Conservation (phyloP, 345 rosid species). For the Barbarea vulgaris region DNA sequence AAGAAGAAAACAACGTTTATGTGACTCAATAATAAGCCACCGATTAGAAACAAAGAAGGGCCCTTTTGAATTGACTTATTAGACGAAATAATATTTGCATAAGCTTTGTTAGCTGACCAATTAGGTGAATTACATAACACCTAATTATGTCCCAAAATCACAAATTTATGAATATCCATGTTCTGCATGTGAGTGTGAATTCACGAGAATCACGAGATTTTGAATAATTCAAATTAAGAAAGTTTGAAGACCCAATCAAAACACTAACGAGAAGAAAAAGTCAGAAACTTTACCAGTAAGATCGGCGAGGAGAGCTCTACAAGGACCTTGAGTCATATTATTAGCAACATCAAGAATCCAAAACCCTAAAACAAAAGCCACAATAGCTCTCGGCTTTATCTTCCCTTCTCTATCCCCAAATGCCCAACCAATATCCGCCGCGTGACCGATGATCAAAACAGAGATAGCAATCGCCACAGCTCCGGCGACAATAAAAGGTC, state of each 20-base stretch:
- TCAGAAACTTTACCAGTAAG: conserved; percentile 66
- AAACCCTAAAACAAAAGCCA: conserved; percentile 76
- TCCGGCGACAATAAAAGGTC: conserved; percentile 78
- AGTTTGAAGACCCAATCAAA: background rate
- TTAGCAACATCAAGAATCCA: conserved; percentile 95
- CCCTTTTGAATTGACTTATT: conserved; percentile 15
- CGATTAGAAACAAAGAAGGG: background rate
- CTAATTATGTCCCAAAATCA: background rate
- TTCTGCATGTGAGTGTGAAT: conserved; percentile 25
- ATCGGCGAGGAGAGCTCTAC: conserved; percentile 95
- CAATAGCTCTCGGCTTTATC: conserved; percentile 72
- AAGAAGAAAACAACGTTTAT: background rate
- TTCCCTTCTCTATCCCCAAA: conserved; percentile 64
- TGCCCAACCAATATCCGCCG: conserved; percentile 93
- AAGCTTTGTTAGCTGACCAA: background rate
- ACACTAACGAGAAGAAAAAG: background rate
- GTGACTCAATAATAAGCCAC: conserved; percentile 4
- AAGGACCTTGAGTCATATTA: conserved; percentile 94
- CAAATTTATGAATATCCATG: conserved; percentile 5
- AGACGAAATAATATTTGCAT: background rate
- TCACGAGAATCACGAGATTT: conserved; percentile 12
- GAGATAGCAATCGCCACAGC: conserved; percentile 57
- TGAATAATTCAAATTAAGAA: background rate
- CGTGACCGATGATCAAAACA: conserved; percentile 71
- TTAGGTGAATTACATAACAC: background rate